Evolutionary conservation across 495 filamentous ascomycete genomes (phyloP), one percentile per base, ranked within the genome.

Genomic region (Aspergillus campestris): DNA sequence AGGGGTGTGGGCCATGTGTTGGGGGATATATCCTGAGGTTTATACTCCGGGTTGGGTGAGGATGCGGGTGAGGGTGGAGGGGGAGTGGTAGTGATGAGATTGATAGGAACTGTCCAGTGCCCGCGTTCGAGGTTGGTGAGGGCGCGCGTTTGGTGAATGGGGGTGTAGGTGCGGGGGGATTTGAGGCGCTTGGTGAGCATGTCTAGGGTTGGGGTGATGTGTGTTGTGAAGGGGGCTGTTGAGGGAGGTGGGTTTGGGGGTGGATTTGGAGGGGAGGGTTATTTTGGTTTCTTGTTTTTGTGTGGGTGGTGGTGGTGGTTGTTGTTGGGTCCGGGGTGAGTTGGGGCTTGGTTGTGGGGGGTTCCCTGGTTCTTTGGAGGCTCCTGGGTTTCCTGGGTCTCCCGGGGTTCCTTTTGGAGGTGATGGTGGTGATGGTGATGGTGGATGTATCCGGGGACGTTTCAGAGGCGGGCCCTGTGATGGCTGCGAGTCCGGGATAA

Each of bases 41-140:
- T 40, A 12, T 13, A 6, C 32, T 35, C 49, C 42, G 38, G 7
- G 8, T 50, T 18, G 41, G 24, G 24, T 39, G 18, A 28, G 31
- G 30, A 6, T 36, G 13, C 15, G 28, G 31, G 13, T 40, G 35
- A 14, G 39, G 24, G 24, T 38, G 29, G 15, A 35, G 48, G n/a
- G 36, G 18, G 18, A n/a, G 27, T 11, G 24, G 13, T 14, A 18
- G 30, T 6, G n/a, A 42, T 5, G 8, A 62, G 48, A 5, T 58
- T 49, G 44, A 78, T 72, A 14, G 72, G 69, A 2, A 89, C 38
- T 9, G 62, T 56, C 86, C 86, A 90, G 58, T 84, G 75, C 12
- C 86, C 86, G 28, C 85, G 65, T 54, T 90, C 86, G 11, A 78
- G 67, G 0, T 58, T 59, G 7, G 73, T 64, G 0, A 85, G 64